Conservation (phyloP, 805 yeast genomes). For the Komagataella ulmi region DNA sequence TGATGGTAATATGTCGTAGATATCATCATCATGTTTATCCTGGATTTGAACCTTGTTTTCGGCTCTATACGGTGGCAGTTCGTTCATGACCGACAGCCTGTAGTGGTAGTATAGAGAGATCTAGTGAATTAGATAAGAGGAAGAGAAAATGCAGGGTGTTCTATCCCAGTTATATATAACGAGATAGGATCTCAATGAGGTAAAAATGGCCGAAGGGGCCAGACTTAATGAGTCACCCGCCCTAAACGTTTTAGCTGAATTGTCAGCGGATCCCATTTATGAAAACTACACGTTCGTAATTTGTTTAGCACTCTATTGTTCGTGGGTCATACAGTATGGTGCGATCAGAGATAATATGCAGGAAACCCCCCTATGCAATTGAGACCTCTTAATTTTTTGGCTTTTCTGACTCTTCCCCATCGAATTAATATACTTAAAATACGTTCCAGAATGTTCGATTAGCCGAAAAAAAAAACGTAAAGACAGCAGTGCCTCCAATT, state of each 20-base stretch:
- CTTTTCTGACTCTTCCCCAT: too few species aligned
- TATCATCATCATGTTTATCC: slow-evolving; percentile 4
- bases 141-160: neutral
- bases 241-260: neutral
- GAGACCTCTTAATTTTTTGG: neutral
- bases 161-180: neutral
- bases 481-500: too few species aligned
- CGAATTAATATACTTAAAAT: too few species aligned
- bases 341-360: neutral
- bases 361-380: neutral
- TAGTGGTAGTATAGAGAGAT: neutral
- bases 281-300: neutral
- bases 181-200: neutral
- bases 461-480: too few species aligned
- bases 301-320: neutral
- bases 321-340: neutral
- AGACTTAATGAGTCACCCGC: neutral
- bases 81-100: neutral
- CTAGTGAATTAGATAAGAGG: neutral
- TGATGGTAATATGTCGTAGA: slow-evolving; percentile 50
- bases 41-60: neutral
- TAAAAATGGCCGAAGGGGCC: neutral
- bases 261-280: neutral
- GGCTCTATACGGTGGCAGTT: neutral
- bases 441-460: too few species aligned